Conservation (phyloP, 169 alveolate species). For the Plasmodium malariae region DNA sequence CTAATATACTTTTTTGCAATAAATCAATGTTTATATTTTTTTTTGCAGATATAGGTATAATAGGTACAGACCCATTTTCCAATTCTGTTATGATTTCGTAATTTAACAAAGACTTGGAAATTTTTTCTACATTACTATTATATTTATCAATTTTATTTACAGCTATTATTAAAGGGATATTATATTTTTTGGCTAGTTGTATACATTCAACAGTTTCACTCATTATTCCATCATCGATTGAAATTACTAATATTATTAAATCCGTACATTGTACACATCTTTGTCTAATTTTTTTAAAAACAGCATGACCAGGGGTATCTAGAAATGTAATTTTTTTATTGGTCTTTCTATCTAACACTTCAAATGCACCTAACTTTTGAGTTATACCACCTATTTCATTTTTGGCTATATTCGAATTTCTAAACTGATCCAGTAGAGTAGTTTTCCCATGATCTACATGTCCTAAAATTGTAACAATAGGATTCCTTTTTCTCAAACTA, state of each 20-base stretch:
- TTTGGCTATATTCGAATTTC: slow-evolving; percentile 85
- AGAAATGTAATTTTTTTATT: slow-evolving; percentile 89
- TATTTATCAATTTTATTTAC: slow-evolving; percentile 92
- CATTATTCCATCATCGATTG: slow-evolving; percentile 96
- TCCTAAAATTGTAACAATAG: slow-evolving; percentile 96
- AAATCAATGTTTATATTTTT: slow-evolving; percentile 85
- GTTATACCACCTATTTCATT: slow-evolving; percentile 94
- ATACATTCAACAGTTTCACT: slow-evolving; percentile 95
- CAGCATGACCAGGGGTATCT: slow-evolving; percentile 98
- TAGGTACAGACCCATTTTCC: slow-evolving; percentile 84
- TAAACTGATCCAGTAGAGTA: slow-evolving; percentile 90
- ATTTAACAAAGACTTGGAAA: slow-evolving; percentile 78
- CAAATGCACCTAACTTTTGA: slow-evolving; percentile 95
- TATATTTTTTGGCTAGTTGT: slow-evolving; percentile 82
- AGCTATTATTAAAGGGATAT: slow-evolving; percentile 91
- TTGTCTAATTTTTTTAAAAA: slow-evolving; percentile 92
- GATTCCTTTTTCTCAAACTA: slow-evolving; percentile 88
- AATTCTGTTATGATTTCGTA: slow-evolving; percentile 85
- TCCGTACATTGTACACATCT: slow-evolving; percentile 96
- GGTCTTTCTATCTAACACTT: slow-evolving; percentile 82
- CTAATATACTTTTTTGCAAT: slow-evolving; percentile 83
- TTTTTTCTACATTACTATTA: slow-evolving; percentile 48
- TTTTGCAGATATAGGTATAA: slow-evolving; percentile 91
- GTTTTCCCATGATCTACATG: slow-evolving; percentile 99
- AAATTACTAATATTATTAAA: slow-evolving; percentile 93